These are phyloP conservation scores for Candida sojae DNA, from an alignment of 1,139 yeast genomes.

Conservation along the genomic window DNA sequence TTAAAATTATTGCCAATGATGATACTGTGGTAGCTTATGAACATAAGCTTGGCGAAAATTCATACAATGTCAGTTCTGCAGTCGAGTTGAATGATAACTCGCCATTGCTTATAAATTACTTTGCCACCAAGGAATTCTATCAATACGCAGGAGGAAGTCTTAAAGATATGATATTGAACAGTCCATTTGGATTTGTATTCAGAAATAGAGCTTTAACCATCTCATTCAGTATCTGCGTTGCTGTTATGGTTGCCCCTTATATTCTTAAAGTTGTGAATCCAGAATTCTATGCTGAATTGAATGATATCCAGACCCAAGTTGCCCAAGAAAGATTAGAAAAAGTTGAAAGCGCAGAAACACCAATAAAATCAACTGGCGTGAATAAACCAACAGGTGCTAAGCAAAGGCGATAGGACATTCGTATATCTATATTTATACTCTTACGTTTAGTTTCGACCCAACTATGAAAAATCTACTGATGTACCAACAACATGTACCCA, in stretches of 20 bases:
- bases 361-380: slow-evolving; percentile 7
- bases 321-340: slow-evolving; percentile 10
- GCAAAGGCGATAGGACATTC: slow-evolving; percentile 10
- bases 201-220: slow-evolving; percentile 37
- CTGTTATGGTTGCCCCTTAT: slow-evolving; percentile 38
- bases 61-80: slow-evolving; percentile 21
- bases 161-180: slow-evolving; percentile 33
- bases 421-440: slow-evolving; percentile 13
- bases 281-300: slow-evolving; percentile 37
- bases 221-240: slow-evolving; percentile 29
- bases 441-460: slow-evolving; percentile 23
- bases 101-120: slow-evolving; percentile 27
- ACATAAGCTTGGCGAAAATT: slow-evolving; percentile 20
- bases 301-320: slow-evolving; percentile 24
- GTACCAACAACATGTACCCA: slow-evolving; percentile 23
- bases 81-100: slow-evolving; percentile 15
- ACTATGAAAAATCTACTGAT: slow-evolving; percentile 23
- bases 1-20: slow-evolving; percentile 25
- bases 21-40: slow-evolving; percentile 22
- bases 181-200: slow-evolving; percentile 49
- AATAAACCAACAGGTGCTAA: slow-evolving; percentile 8
- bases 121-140: slow-evolving; percentile 33
- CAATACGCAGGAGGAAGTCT: slow-evolving; percentile 36
- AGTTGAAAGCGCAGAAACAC: slow-evolving; percentile 9
- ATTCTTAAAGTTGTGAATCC: slow-evolving; percentile 34